Conservation (phyloP, 768 basidiomycete species). For the Royoungia palumana region DNA sequence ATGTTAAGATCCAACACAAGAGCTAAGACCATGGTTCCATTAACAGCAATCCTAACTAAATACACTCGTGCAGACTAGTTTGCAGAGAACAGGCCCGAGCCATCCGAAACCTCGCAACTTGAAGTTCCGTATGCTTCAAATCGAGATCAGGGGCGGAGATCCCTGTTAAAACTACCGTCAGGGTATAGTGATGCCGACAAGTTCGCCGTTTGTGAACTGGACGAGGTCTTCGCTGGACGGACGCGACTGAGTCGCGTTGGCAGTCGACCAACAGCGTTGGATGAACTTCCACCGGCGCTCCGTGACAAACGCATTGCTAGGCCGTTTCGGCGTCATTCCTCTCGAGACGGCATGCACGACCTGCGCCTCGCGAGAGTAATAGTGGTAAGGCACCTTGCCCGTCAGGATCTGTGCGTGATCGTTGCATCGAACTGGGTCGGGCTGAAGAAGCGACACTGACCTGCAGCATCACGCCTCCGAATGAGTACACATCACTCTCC, state of each 20-base stretch:
- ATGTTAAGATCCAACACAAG: too few species aligned
- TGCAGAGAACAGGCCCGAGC: too few species aligned
- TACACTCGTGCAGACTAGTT: too few species aligned
- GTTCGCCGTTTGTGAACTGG: conserved; percentile 4
- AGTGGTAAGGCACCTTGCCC: conserved; percentile 14
- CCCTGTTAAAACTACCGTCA: neutral
- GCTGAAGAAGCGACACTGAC: neutral
- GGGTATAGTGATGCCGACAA: neutral
- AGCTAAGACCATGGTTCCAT: too few species aligned
- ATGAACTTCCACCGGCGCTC: conserved; percentile 12
- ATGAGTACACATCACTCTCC: conserved; percentile 18
- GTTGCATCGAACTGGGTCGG: neutral
- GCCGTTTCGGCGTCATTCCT: conserved; percentile 12
- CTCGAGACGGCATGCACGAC: conserved; percentile 9
- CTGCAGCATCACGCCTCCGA: conserved; percentile 32
- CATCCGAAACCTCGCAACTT: too few species aligned
- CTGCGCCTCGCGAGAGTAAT: conserved; percentile 9
- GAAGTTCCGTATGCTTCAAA: too few species aligned
- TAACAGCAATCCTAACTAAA: too few species aligned
- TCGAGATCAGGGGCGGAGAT: too few species aligned
- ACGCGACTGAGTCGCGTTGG: conserved; percentile 21
- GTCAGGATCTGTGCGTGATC: conserved; percentile 5
- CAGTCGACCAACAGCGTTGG: conserved; percentile 20
- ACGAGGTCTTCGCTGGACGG: conserved; percentile 32
- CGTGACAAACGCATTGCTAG: neutral